Conservation (phyloP, 1,284 basidiomycete genomes). For the Ustilago trichophora region DNA sequence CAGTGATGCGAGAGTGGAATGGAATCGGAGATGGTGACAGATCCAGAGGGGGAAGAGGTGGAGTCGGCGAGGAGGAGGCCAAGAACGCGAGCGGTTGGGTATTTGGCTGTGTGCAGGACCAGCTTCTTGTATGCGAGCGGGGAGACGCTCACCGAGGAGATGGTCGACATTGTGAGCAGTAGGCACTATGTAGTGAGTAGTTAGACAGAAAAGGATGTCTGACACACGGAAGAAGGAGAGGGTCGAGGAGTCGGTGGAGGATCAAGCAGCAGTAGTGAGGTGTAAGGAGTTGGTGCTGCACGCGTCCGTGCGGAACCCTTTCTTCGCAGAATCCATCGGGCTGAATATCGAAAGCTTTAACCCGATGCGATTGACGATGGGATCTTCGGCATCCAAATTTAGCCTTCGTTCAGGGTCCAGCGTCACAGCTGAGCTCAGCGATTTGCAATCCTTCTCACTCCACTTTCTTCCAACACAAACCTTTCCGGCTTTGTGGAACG, state of each 20-base stretch:
- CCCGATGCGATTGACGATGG: slow-evolving; percentile 19
- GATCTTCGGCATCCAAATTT: slow-evolving; percentile 11
- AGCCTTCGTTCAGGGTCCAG: slow-evolving; percentile 20
- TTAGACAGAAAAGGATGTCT: too few species aligned
- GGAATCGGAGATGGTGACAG: slow-evolving; percentile 17
- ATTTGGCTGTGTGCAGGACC: slow-evolving; percentile 40
- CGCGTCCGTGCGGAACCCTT: slow-evolving; percentile 38
- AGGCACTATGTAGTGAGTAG: too few species aligned
- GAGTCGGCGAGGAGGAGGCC: slow-evolving; percentile 15
- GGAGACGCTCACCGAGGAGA: slow-evolving; percentile 15
- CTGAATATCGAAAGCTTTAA: background rate
- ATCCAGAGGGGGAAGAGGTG: too few species aligned
- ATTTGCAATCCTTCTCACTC: slow-evolving; percentile 4
- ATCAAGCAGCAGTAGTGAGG: too few species aligned
- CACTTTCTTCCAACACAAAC: slow-evolving; percentile 21
- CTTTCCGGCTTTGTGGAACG: background rate
- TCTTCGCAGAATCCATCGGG: slow-evolving; percentile 9
- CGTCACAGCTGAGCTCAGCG: slow-evolving; percentile 35
- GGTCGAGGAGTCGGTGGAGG: too few species aligned
- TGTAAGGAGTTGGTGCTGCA: slow-evolving; percentile 1
- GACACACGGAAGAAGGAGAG: too few species aligned
- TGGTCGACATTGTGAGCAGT: slow-evolving; percentile 37
- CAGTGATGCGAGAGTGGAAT: slow-evolving; percentile 50
- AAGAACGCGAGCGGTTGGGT: slow-evolving; percentile 36
- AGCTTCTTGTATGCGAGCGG: slow-evolving; percentile 45